Percentiles rank a stretch among this genome's conserved stretches.
These are phyloP conservation scores for Globisporangium megalacanthum DNA, from an alignment of 352 stramenopile genomes.

Conservation along the genomic window DNA sequence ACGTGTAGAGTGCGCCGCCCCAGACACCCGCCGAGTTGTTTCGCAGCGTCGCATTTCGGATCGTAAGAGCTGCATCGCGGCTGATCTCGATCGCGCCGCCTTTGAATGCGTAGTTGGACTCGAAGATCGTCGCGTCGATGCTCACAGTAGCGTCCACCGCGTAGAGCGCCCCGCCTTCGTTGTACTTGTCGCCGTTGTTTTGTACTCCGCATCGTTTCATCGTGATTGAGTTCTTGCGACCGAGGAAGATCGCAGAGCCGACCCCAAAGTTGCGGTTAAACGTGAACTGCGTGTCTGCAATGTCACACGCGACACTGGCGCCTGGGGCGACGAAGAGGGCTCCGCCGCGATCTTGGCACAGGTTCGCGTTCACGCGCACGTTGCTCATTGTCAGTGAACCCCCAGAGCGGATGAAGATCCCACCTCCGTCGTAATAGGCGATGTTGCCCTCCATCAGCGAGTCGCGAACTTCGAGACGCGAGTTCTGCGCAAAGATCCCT, in stretches of 20 bases:
- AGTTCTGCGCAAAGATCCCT: constrained; percentile 31
- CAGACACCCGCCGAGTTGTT: constrained; percentile 31
- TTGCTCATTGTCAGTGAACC: constrained; percentile 18
- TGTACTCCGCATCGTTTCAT: constrained; percentile 19
- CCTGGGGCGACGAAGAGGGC: constrained; percentile 41
- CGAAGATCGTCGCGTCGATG: constrained; percentile 28
- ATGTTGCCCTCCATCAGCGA: constrained; percentile 35
- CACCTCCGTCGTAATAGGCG: constrained; percentile 58
- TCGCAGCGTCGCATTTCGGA: constrained; percentile 19
- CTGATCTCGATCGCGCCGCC: constrained; percentile 48
- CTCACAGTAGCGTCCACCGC: constrained; percentile 31
- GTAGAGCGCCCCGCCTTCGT: constrained; percentile 41
- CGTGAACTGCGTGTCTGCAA: constrained; percentile 28
- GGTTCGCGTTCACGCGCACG: constrained; percentile 24
- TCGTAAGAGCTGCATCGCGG: constrained; percentile 24
- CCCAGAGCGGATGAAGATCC: constrained; percentile 36
- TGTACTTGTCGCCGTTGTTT: constrained; percentile 29
- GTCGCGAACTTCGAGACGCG: constrained; percentile 13
- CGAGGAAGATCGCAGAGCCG: constrained; percentile 46
- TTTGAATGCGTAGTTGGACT: constrained; percentile 32
- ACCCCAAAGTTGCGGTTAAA: constrained; percentile 43
- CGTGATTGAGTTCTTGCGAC: constrained; percentile 37
- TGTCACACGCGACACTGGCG: constrained; percentile 13
- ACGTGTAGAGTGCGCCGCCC: constrained; percentile 46
- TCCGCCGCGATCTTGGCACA: constrained; percentile 37